Evolutionary conservation across 2,329 filamentous ascomycete genomes (phyloP).

Genomic region (Colletotrichum endophyticum): DNA sequence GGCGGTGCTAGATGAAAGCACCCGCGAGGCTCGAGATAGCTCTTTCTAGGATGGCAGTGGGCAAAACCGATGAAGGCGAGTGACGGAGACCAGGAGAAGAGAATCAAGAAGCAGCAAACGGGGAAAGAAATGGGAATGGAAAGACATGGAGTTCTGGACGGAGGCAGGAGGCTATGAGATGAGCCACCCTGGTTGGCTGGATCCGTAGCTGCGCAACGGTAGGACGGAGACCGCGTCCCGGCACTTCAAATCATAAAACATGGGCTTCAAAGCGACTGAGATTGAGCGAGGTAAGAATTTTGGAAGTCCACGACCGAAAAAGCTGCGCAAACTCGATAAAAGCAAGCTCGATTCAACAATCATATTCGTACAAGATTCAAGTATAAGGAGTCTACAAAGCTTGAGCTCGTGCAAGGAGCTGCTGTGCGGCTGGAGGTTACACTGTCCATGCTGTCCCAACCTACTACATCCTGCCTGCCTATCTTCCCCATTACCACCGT

Average conservation of each 20-base stretch:
- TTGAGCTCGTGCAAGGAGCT: background rate
- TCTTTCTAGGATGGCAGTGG: background rate
- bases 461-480: background rate
- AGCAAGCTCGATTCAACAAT: fast-evolving
- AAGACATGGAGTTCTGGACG: fast-evolving
- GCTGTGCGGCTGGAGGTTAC: background rate
- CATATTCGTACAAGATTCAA: background rate
- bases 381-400: fast-evolving
- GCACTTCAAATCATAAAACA: background rate
- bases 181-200: fast-evolving
- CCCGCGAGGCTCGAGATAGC: background rate
- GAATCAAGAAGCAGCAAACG: background rate
- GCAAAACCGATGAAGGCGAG: background rate
- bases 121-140: background rate
- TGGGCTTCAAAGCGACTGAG: background rate
- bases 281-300: background rate
- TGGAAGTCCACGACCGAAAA: background rate
- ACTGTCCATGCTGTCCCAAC: background rate
- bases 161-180: fast-evolving
- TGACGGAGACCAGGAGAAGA: background rate
- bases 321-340: background rate
- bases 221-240: background rate
- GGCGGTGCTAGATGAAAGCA: background rate
- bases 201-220: background rate
- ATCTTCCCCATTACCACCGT: background rate